These are phyloP conservation scores for Pittosporum tobira DNA, from an alignment of 129 eudicot genomes.

Conservation along the genomic window DNA sequence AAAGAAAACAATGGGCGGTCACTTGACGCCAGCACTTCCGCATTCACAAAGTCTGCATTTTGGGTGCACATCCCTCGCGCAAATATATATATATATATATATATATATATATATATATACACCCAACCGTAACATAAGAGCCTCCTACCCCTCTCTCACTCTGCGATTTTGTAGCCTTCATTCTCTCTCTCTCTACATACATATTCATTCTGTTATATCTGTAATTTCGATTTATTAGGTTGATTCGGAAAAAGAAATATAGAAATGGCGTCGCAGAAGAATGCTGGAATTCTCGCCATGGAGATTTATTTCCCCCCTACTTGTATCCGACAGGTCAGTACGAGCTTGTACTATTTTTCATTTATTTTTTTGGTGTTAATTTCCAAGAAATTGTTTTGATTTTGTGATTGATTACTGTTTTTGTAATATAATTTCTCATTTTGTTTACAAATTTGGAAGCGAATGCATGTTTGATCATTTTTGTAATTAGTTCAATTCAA, in stretches of 20 bases:
- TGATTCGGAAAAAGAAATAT: neutral
- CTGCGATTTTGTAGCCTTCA: constrained; percentile 9
- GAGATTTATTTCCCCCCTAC: constrained; percentile 98
- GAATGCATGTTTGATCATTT: no score
- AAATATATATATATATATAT: constrained; percentile 13
- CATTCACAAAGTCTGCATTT: constrained; percentile 10
- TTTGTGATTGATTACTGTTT: constrained; percentile 1
- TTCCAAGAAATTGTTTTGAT: neutral
- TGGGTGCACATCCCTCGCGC: neutral
- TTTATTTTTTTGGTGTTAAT: neutral
- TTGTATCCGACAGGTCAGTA: constrained; percentile 77
- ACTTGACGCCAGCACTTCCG: no score
- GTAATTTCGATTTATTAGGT: constrained; percentile 1
- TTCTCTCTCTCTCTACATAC: neutral
- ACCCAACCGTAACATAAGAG: constrained; percentile 14
- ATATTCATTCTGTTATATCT: neutral
- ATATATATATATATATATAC: constrained; percentile 15
- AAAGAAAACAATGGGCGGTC: neutral
- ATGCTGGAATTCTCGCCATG: constrained; percentile 97
- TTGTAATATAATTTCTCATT: neutral
- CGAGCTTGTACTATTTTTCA: neutral
- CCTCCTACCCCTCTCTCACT: constrained; percentile 8
- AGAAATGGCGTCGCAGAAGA: constrained; percentile 63
- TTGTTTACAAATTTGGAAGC: neutral
- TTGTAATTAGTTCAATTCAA: no score